Conservation (phyloP, 2,329 filamentous ascomycete species). For the Fusarium udum region DNA sequence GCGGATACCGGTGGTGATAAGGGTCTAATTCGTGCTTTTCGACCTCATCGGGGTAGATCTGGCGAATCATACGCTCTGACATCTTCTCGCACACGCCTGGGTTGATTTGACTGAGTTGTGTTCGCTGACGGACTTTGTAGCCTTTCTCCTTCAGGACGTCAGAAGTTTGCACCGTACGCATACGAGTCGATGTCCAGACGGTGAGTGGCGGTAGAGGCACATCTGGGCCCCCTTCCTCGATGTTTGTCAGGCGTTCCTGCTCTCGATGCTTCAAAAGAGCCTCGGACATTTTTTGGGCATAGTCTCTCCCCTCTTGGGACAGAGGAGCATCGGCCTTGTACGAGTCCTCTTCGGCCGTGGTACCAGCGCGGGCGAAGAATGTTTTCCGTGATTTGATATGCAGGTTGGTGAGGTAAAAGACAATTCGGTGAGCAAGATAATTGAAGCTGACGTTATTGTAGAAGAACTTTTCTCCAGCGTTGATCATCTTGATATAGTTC, state of each 20-base stretch:
- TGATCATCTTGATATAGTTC: conserved; percentile 99
- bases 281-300: conserved; percentile 87
- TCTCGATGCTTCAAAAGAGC: conserved; percentile 84
- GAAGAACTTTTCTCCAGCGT: conserved; percentile 89
- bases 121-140: conserved; percentile 88
- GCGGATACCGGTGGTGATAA: conserved; percentile 95
- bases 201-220: conserved; percentile 80
- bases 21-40: conserved; percentile 93
- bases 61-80: conserved; percentile 81
- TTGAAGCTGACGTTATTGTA: conserved; percentile 98
- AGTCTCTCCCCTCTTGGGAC: conserved; percentile 80
- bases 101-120: conserved; percentile 97
- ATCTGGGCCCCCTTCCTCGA: conserved; percentile 73
- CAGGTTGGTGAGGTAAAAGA: conserved; percentile 97
- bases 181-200: conserved; percentile 93
- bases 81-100: conserved; percentile 96
- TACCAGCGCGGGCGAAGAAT: conserved; percentile 90
- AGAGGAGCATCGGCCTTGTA: conserved; percentile 92
- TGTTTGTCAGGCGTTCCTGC: conserved; percentile 76
- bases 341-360: conserved; percentile 85
- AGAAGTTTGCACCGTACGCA: conserved; percentile 89
- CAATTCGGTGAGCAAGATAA: conserved; percentile 95
- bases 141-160: conserved; percentile 81
- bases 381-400: conserved; percentile 96
- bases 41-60: conserved; percentile 89